Conservation (phyloP, 371 early-diverging fungal species). For the Actinomortierella wolfii region DNA sequence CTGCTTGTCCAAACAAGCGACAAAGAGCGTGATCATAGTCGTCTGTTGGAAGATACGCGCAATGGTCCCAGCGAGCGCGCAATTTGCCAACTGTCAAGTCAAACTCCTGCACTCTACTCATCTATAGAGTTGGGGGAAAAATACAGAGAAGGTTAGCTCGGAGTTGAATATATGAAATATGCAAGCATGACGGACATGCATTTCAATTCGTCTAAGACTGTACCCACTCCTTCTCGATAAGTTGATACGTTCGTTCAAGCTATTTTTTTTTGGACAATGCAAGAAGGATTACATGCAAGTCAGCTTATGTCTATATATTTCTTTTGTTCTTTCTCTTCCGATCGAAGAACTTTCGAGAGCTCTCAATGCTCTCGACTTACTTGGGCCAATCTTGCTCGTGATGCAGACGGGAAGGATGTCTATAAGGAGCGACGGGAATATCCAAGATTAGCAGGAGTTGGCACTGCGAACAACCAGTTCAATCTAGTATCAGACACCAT, state of each 20-base stretch:
- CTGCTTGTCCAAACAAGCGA: conserved; percentile 28
- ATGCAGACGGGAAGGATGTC: background rate
- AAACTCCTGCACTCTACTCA: conserved; percentile 21
- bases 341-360: too few species aligned
- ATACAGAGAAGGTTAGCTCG: background rate
- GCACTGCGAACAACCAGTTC: background rate
- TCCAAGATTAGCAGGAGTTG: background rate
- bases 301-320: too few species aligned
- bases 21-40: conserved; percentile 31
- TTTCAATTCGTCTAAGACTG: background rate
- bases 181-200: background rate
- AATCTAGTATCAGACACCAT: background rate
- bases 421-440: background rate
- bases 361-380: conserved; percentile 9
- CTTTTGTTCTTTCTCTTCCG: too few species aligned
- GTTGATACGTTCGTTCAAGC: conserved; percentile 27
- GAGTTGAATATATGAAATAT: background rate
- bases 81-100: conserved; percentile 35
- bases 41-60: conserved; percentile 30
- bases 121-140: conserved; percentile 6
- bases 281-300: background rate
- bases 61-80: conserved; percentile 35
- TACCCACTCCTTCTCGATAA: conserved; percentile 44
- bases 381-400: conserved; percentile 28
- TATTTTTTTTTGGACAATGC: background rate